Evolutionary conservation across 2,329 filamentous ascomycete genomes (phyloP), one percentile per base, ranked within the genome.

Genomic region (Ceratocystis destructans): DNA sequence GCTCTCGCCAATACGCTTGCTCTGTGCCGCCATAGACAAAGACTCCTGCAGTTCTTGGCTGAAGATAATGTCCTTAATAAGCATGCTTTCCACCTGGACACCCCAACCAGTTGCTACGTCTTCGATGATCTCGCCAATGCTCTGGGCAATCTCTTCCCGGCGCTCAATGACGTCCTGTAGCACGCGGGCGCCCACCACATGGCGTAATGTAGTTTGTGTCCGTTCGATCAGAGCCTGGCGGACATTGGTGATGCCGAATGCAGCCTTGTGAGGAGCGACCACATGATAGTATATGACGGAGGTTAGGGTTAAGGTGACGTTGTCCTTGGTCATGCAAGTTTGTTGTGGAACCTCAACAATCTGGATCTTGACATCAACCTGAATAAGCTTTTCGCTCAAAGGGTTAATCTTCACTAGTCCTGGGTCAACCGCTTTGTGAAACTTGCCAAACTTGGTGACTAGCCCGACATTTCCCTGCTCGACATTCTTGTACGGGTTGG

Each of bases 251-350:
- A 99, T 96, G 71, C 94, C 94, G 74, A 97, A 99, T 68, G 94
- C 93, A 68, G 93, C 91, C 79, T 96, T 96, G 83, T 97, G 93
- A 0, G 94, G 94, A 33, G 89, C 88, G 66, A 87, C 89, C 73
- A 99, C 93, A 81, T 96, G 92, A 80, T 99, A 99, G 83, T 99
- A 99, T 78, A 99, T 96, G 74, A 99, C 94, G 5, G 90, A 96
- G 61, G 92, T 97, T 71, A 99, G 82, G 72, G 92, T 87, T 53
- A 99, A 82, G 59, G 89, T 96, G 70, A 97, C 94, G 73, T 99
- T 99, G 81, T 99, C 94, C 80, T 97, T 97, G 76, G 94, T 99
- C 92, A 99, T 99, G 82, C 94, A 97, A 69, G 93, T 86, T 78
- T 99, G 94, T 77, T 92, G 86, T 20, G 93, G 93, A 28, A 99